phyloP scores from a whole-genome alignment of 306 rosid species.

The Medicago ruthenica region DNA sequence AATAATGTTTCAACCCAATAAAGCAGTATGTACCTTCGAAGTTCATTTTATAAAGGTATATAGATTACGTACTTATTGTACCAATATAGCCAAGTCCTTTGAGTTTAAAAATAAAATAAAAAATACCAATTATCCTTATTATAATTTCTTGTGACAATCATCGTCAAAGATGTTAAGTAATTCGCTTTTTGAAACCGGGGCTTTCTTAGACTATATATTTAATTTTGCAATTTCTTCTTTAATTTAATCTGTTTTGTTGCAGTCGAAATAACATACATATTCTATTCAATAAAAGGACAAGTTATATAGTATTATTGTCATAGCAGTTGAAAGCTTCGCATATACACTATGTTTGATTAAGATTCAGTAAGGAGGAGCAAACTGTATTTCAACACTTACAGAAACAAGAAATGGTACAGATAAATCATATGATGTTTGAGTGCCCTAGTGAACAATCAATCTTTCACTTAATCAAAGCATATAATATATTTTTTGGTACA shows the following conservation, averaged over 20 bases:
- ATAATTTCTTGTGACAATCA: constrained; percentile 48
- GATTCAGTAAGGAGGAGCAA: constrained; percentile 2
- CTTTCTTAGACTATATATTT: neutral
- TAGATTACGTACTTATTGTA: too few relatives aligned
- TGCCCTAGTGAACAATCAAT: constrained; percentile 38
- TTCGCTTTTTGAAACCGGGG: constrained; percentile 11
- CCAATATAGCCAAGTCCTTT: too few relatives aligned
- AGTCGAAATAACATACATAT: constrained; percentile 29
- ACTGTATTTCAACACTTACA: constrained; percentile 43
- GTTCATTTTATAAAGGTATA: too few relatives aligned
- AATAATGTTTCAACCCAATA: too few relatives aligned
- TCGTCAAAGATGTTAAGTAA: constrained; percentile 45
- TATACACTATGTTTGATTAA: constrained; percentile 24
- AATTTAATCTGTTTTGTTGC: constrained; percentile 31
- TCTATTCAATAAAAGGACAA: constrained; percentile 33
- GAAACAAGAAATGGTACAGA: constrained; percentile 25
- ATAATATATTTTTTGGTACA: too few relatives aligned
- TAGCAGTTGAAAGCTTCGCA: constrained; percentile 52
- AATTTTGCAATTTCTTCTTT: constrained; percentile 21
- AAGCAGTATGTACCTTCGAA: too few relatives aligned
- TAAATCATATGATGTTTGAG: constrained; percentile 37
- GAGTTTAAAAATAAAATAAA: too few relatives aligned
- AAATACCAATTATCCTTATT: neutral
- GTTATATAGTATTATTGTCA: constrained; percentile 36
- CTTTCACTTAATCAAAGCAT: constrained; percentile 30